Evolutionary conservation across 257 asterid species (phyloP), one percentile per base, ranked within the genome.

Genomic region (Primulina huaijiensis): DNA sequence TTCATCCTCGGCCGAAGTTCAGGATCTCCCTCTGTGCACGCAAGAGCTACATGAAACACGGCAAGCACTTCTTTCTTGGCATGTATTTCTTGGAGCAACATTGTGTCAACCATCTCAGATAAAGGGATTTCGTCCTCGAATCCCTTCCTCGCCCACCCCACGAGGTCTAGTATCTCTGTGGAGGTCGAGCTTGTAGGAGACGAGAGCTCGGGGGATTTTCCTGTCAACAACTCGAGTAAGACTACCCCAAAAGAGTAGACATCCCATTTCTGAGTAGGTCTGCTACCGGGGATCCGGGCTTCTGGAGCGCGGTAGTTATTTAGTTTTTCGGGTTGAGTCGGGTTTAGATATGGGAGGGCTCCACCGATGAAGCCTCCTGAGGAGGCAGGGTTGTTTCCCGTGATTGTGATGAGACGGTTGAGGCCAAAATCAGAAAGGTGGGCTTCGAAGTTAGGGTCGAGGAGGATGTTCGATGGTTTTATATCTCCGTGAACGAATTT

Each of bases 241-340:
- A 93, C 86, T 16, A 93, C 95, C 21, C 98, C 98, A 31, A 90
- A 90, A 0, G 98, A 93, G 78, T 88, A 90, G 34, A 89, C 90
- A 30, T 93, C 98, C 98, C 98, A 93, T 78, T 93, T 93, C 70
- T 93, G 98, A 46, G 96, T 89, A 2, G 98, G 96, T 21, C 90
- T 77, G 52, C 68, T 79, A 17, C 86, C 82, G 0, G 87, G 70
- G 52, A 80, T 58, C 56, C 94, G 87, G 19, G 96, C 94, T 68
- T 93, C 98, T 0, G 98, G 98, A 16, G 97, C 89, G 20, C 83
- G 80, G 68, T 93, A 90, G 76, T 78, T 81, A 85, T 90, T 87
- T 1, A 75, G 72, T 27, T 87, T 79, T 4, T 88, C 95, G 0
- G 85, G 75, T 60, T 81, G 94, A 50, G 89, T 65, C 0, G 83